phyloP scores from a whole-genome alignment of 2,329 filamentous ascomycete species.

The Aureobasidium sp. region DNA sequence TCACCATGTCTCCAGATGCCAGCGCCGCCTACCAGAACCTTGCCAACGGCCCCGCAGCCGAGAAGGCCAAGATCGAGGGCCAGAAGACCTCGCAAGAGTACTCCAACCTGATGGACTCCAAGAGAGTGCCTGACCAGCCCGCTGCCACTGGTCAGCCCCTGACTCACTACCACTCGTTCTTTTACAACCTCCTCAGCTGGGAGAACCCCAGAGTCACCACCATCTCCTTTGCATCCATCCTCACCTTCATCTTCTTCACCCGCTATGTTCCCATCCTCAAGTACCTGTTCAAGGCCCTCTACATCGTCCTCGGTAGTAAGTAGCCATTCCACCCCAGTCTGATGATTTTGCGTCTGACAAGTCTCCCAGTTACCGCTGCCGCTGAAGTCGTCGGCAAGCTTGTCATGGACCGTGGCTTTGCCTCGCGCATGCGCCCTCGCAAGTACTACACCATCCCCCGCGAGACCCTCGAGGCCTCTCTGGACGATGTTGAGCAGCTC shows the following conservation, averaged over 20 bases:
- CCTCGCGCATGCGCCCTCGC: conserved; percentile 54
- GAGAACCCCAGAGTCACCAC: conserved; percentile 59
- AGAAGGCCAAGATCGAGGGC: conserved; percentile 50
- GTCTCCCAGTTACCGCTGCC: conserved; percentile 45
- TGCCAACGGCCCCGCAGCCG: conserved; percentile 48
- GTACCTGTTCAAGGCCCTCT: conserved; percentile 55
- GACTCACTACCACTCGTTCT: conserved; percentile 61
- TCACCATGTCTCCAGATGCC: conserved; percentile 35
- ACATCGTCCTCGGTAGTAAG: conserved; percentile 52
- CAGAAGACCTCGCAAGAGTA: conserved; percentile 52
- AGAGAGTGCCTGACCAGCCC: conserved; percentile 46
- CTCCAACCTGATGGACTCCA: conserved; percentile 49
- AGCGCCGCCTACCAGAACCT: conserved; percentile 44
- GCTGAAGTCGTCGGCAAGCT: conserved; percentile 52
- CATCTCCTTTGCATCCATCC: conserved; percentile 50
- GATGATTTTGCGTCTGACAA: conserved; percentile 12
- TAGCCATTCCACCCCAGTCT: conserved; percentile 15
- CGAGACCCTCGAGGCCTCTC: conserved; percentile 54
- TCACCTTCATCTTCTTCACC: conserved; percentile 55
- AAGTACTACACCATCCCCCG: conserved; percentile 61
- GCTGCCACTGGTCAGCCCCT: conserved; percentile 55
- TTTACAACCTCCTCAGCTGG: conserved; percentile 62
- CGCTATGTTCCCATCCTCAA: conserved; percentile 57
- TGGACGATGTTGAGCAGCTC: conserved; percentile 58
- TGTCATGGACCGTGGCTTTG: conserved; percentile 51